Conservation (phyloP, 1,284 basidiomycete species). For the Neolentinus lepideus region DNA sequence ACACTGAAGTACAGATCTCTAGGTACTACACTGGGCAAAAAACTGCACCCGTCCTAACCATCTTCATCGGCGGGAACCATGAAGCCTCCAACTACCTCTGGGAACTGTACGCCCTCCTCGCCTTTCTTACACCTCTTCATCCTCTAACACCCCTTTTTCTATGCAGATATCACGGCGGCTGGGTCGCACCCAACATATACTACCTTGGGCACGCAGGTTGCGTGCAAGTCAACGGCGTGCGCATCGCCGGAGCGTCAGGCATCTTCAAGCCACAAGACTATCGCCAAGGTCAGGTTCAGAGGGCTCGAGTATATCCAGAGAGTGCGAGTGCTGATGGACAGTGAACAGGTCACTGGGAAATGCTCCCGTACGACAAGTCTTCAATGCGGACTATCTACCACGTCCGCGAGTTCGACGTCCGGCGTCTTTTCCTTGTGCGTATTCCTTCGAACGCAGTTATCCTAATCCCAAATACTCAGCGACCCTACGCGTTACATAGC, state of each 20-base stretch:
- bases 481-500: conserved; percentile 31
- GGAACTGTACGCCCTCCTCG: conserved; percentile 56
- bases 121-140: too few relatives aligned
- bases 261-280: conserved; percentile 90
- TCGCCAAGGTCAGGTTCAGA: conserved; percentile 60
- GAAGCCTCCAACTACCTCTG: conserved; percentile 97
- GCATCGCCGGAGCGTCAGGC: conserved; percentile 87
- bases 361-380: conserved; percentile 60
- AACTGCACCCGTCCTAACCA: conserved; percentile 80
- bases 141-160: too few relatives aligned
- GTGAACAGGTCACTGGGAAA: conserved; percentile 63
- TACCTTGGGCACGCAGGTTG: conserved; percentile 92
- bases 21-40: conserved; percentile 86
- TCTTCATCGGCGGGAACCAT: conserved; percentile 98
- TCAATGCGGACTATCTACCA: conserved; percentile 88
- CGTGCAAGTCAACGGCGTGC: conserved; percentile 79
- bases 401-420: conserved; percentile 80
- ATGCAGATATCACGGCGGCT: conserved; percentile 86
- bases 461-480: not conserved
- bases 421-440: conserved; percentile 73
- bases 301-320: too few relatives aligned
- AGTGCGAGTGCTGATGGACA: conserved; percentile 1
- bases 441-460: conserved; percentile 2
- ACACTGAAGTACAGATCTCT: not conserved
- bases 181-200: conserved; percentile 97